These are phyloP conservation scores for Fusarium zealandicum DNA, from an alignment of 2,329 filamentous ascomycete species.

Conservation along the genomic window DNA sequence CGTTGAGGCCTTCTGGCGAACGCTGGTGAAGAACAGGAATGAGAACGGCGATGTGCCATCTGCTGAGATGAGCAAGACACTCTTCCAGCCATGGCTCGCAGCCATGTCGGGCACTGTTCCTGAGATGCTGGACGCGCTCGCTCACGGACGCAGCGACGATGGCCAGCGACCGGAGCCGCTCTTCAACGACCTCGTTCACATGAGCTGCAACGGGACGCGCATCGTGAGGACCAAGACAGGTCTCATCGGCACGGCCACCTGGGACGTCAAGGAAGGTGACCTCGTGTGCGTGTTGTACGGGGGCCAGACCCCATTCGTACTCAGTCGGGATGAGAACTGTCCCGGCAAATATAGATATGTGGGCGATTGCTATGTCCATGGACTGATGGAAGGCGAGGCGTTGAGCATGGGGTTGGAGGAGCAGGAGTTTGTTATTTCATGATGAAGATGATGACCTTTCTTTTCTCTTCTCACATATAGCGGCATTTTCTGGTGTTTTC, in stretches of 20 bases:
- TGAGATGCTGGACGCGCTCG: slow-evolving; percentile 8
- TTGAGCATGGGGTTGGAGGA: slow-evolving; percentile 9
- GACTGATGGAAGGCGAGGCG: slow-evolving; percentile 12
- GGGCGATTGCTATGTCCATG: slow-evolving; percentile 10
- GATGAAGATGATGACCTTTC: neutral
- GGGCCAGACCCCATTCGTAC: slow-evolving; percentile 9
- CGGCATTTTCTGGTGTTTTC: neutral
- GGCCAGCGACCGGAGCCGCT: slow-evolving; percentile 7
- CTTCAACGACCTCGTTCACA: slow-evolving; percentile 11
- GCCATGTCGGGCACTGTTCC: slow-evolving; percentile 4
- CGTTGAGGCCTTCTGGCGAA: slow-evolving; percentile 11
- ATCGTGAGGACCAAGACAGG: slow-evolving; percentile 8
- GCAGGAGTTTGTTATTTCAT: slow-evolving; percentile 12
- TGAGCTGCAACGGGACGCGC: slow-evolving; percentile 10
- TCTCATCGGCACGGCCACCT: slow-evolving; percentile 1
- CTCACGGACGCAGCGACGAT: slow-evolving; percentile 2
- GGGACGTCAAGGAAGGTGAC: slow-evolving; percentile 5
- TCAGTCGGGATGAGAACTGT: slow-evolving; percentile 1
- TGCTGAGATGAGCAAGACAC: slow-evolving; percentile 1
- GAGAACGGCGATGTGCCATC: slow-evolving; percentile 7
- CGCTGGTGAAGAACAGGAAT: slow-evolving; percentile 6
- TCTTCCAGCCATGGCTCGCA: slow-evolving; percentile 2
- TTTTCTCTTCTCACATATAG: neutral
- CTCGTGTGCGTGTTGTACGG: slow-evolving; percentile 6
- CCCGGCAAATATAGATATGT: slow-evolving; percentile 7